Base-by-base conservation (phyloP, 176 grass and related monocot genomes). In the Poa annua region DNA sequence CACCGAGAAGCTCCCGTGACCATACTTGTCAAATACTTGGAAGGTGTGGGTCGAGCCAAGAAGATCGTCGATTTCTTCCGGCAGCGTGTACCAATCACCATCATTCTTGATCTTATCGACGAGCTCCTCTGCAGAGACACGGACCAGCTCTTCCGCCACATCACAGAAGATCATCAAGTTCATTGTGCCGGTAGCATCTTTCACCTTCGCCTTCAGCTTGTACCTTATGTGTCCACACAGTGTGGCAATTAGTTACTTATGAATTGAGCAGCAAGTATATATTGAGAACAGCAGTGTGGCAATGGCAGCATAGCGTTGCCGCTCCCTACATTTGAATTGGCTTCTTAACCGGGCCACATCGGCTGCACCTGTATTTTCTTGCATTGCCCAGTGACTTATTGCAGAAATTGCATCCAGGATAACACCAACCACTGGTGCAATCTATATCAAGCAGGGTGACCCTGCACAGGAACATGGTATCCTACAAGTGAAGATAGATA, bases 391-490 rank as follows among this genome's bases (percentile, higher is more conserved):
- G 2, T 16, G 69, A 49, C 42, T 73, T 73, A 0, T 73, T 1
- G 13, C 44, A 50, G 70, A 25, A 49, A 26, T 19, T 8, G 44
- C 70, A 73, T 17, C 44, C 70, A 73, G 47, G 70, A 11, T 73
- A 73, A 25, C 70, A 73, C 70, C 70, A 73, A 11, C 70, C 70
- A 11, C 1, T 73, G 44, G 41, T 49, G 70, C 70, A 73, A 50
- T 73, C 70, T 16, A 50, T 50, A 16, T 73, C 44, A 10, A 50
- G 10, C 70, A 73, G 70, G 24, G 44, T 17, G 44, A 73, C 70
- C 29, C 70, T 73, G 70, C 70, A 73, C 44, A 73, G 19, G 47
- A 73, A 73, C 70, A 26, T 73, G 70, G 44, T 73, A 50, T 73
- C 70, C 70, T 50, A 48, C 70, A 73, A 29, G 70, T 50, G 47